Base-by-base conservation (phyloP, 495 filamentous ascomycete genomes). In the Saxispiralis lemnorum region DNA sequence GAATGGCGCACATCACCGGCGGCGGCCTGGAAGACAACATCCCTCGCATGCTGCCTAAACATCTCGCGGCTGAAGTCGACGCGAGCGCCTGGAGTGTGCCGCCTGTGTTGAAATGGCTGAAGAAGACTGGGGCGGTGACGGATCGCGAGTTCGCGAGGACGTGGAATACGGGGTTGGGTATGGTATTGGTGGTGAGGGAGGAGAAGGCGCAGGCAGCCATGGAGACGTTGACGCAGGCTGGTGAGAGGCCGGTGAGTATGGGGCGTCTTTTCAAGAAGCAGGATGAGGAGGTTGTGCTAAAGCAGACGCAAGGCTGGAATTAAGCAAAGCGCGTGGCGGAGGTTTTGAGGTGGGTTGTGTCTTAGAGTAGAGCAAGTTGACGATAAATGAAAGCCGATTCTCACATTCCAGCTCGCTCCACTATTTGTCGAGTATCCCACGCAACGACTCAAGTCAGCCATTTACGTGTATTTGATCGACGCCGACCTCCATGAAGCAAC, bases 141-240 rank as follows among this genome's bases (percentile, higher is more conserved):
- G 64, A 78, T 0, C 39, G 57, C 10, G 92, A 97, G 69, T 83
- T 96, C 46, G 81, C 75, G 28, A 68, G 83, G 44, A 81, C 81
- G n/a, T 96, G 92, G 69, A 97, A 97, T 65, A 83, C 75, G 17
- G 89, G 89, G 41, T 59, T 97, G 17, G 89, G 89, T 38, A 93
- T 96, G 83, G 79, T 95, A 3, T 58, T 88, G 7, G 85, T 83
- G 7, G 84, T 93, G 0, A 67, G 66, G 15, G 59, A 63, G 48
- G 72, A 56, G 35, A 64, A 76, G 39, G 72, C 53, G 0, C 67
- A 73, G 21, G 63, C 63, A 38, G 71, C 74, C 2, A 61, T 68
- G 18, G 50, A 49, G 32, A 64, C 69, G 7, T 59, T 93, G 31
- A 59, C 70, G 56, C 61, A 57, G 15, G 63, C 68, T 21, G 89